Evolutionary conservation across 331 rosid genomes (phyloP).

Genomic region (Rosa hybrid): DNA sequence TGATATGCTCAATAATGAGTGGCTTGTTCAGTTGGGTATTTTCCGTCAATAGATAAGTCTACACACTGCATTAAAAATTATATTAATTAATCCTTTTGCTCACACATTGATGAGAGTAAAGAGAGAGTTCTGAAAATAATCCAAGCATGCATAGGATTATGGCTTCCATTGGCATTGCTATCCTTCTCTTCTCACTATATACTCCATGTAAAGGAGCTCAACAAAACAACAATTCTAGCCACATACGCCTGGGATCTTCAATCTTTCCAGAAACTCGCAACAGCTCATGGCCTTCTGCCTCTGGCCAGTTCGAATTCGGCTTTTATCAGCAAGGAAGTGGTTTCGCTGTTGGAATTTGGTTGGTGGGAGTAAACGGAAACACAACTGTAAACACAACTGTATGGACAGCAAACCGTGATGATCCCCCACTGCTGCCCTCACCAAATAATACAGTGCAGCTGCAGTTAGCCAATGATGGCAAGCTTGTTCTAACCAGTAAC

Average conservation of each 20-base stretch:
- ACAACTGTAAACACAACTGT: background rate
- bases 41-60: background rate
- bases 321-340: slow-evolving; percentile 11
- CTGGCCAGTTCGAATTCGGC: slow-evolving; percentile 8
- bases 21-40: background rate
- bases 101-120: too few species aligned
- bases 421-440: background rate
- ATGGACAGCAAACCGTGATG: slow-evolving; percentile 17
- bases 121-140: background rate
- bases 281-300: slow-evolving; percentile 16
- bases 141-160: background rate
- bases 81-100: background rate
- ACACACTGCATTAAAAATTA: background rate
- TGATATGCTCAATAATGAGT: background rate
- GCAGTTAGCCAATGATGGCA: background rate
- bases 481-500: background rate
- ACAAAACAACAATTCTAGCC: background rate
- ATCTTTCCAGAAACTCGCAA: background rate
- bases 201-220: background rate
- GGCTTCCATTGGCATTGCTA: background rate
- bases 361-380: background rate
- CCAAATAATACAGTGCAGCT: background rate
- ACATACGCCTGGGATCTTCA: slow-evolving; percentile 7
- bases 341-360: slow-evolving; percentile 12
- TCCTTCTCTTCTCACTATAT: background rate